Evolutionary conservation across 345 rosid genomes (phyloP), one percentile per base, ranked within the genome.

Genomic region (Lepidium africanum): DNA sequence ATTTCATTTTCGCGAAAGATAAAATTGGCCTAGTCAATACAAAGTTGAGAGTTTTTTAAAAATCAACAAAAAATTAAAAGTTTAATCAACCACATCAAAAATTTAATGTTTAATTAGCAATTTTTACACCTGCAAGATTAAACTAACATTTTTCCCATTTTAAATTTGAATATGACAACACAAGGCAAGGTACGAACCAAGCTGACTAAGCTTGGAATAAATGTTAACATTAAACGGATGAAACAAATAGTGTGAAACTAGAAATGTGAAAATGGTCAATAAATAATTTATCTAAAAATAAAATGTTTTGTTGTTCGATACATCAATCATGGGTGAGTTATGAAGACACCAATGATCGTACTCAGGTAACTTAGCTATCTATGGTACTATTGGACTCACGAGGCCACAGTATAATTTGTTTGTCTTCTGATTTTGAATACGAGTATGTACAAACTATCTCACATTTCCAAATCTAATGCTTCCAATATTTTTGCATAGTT

Each of bases 351-450:
- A 46, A n/a, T 37, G 25, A 47, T 54, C 14, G 49, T 63, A 46
- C 46, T 67, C 25, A 45, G 2, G 54, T 35, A 57, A 36, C 38
- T 54, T 67, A 33, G 17, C 45, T 33, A 33, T 67, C 63, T 11
- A 27, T 63, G 64, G 40, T 64, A 72, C 58, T 63, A 10, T 65
- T 25, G 25, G 58, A 55, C 70, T 63, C 76, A 72, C 76, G 63
- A 55, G 76, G 42, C 43, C 32, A 72, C 55, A 63, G 58, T 71
- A 46, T 11, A 64, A 38, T 46, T 72, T 54, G 50, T 40, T 37
- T 72, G 75, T 71, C 47, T 52, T 7, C 45, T 52, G 47, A 7
- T 62, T 62, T 35, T 10, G 42, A 14, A 10, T 19, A 41, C 65
- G 25, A 5, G 27, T 55, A 23, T 38, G 47, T 17, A 30, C 57